Percentiles rank a stretch among this genome's conserved stretches.
Conservation (phyloP, 129 eudicot genomes). For the Saussurea involucrata region DNA sequence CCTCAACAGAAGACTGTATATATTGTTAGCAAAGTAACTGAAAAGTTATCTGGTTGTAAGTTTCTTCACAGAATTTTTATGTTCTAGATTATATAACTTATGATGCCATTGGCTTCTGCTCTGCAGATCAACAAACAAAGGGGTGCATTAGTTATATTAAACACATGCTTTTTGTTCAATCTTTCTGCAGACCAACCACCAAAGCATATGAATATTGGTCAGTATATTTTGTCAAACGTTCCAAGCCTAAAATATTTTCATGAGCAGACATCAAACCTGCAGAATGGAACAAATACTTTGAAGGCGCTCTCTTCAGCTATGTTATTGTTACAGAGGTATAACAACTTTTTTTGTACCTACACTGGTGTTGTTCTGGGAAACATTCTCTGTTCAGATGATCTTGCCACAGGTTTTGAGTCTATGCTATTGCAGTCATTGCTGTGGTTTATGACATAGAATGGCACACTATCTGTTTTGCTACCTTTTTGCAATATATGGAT, state of each 20-base stretch:
- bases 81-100: background rate
- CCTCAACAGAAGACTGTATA: conserved; percentile 60
- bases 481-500: background rate
- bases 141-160: background rate
- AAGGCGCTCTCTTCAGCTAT: conserved; percentile 72
- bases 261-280: conserved; percentile 49
- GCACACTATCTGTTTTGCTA: background rate
- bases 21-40: conserved; percentile 62
- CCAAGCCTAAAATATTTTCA: conserved; percentile 62
- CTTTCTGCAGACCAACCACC: conserved; percentile 68
- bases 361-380: background rate
- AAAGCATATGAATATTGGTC: conserved; percentile 64
- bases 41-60: conserved; percentile 86
- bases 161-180: background rate
- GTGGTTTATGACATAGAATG: no score
- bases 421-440: background rate
- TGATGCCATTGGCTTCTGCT: conserved; percentile 7
- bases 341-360: background rate
- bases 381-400: background rate
- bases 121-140: background rate
- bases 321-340: conserved; percentile 71
- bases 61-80: conserved; percentile 6
- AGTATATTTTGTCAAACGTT: conserved; percentile 67
- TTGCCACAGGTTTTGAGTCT: background rate
- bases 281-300: conserved; percentile 58